These are phyloP conservation scores for Gynandropsis gynandra DNA, from an alignment of 345 rosid species.

Conservation along the genomic window DNA sequence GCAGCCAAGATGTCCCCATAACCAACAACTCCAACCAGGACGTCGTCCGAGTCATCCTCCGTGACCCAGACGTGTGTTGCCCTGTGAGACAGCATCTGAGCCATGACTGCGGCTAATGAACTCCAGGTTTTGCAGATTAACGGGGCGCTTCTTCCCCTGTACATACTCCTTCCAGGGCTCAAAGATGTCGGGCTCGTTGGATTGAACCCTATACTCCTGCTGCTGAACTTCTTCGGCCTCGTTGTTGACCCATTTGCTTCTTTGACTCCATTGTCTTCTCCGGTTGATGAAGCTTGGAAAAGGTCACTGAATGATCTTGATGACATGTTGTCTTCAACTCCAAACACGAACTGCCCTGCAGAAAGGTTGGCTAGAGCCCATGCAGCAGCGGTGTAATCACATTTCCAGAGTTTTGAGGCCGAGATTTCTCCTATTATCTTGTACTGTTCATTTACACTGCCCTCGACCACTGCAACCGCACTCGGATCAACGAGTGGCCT, in stretches of 20 bases:
- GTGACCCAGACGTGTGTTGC: conserved; percentile 98
- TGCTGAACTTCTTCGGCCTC: conserved; percentile 71
- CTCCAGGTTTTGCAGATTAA: conserved; percentile 79
- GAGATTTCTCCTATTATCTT: conserved; percentile 92
- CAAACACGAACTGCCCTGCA: conserved; percentile 93
- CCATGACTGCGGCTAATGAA: conserved; percentile 94
- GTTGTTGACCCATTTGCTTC: conserved; percentile 28
- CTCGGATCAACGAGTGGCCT: conserved; percentile 60
- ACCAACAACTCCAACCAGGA: conserved; percentile 77
- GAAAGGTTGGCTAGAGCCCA: conserved; percentile 94
- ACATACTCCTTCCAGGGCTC: conserved; percentile 70
- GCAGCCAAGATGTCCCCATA: conserved; percentile 80
- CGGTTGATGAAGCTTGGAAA: conserved; percentile 35
- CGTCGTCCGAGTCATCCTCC: conserved; percentile 64
- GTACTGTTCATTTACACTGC: conserved; percentile 41
- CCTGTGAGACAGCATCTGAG: conserved; percentile 94
- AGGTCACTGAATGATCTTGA: conserved; percentile 53
- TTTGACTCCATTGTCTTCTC: conserved; percentile 23
- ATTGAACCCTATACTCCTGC: conserved; percentile 85
- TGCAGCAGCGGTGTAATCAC: conserved; percentile 83
- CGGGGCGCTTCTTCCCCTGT: conserved; percentile 89
- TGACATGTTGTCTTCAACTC: conserved; percentile 75
- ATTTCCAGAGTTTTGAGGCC: conserved; percentile 89
- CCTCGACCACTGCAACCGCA: conserved; percentile 74
- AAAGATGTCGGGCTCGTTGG: conserved; percentile 45